Base-by-base conservation (phyloP, 139 green algal genomes). In the Tetradesmus lagerheimii region DNA sequence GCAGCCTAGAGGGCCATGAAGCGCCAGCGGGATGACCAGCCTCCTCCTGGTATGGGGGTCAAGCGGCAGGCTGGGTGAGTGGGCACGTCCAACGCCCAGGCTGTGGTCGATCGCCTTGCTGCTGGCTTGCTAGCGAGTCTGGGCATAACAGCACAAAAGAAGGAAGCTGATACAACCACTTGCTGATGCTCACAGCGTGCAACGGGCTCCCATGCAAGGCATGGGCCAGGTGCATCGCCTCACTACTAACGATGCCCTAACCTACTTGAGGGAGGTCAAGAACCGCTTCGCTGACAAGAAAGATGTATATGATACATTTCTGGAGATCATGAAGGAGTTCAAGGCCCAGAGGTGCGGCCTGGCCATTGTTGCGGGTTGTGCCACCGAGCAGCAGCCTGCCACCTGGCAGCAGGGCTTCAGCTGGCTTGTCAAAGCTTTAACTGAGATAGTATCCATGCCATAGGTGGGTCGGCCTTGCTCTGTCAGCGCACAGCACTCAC, bases 301-400 rank as follows among this genome's bases (percentile, higher is more conserved):
- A 82, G 92, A 96, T 25, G 95, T 98, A 9, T 98, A 98, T 91
- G 95, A 99, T 87, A 97, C 95, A 12, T 99, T 99, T 87, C 90
- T 99, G 89, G 98, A 99, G 76, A 99, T 99, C 85, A 99, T 99
- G 98, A 99, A 99, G 93, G 96, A 99, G 90, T 99, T 99, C 95
- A 99, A 99, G 90, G 94, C 98, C 2, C 94, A 98, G 88, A 94
- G 91, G 97, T 99, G 85, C 29, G 92, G 75, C 23, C 31, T 47
- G 31, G 81, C 64, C 39, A 86, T 74, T 86, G 81, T 86, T 86
- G 81, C 81, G 35, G 47, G 38, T 75, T 38, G 81, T 86, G 57
- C 57, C 57, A 71, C 57, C 57, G 57, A 85, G 79, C 50, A 64
- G 79, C 18, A 50, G 39, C 79, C n/a, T 64, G 39, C 79, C 39